Percentiles rank a stretch among this genome's conserved stretches.
Evolutionary conservation across 768 basidiomycete species (phyloP).

Genomic region (Amanita exitialis): DNA sequence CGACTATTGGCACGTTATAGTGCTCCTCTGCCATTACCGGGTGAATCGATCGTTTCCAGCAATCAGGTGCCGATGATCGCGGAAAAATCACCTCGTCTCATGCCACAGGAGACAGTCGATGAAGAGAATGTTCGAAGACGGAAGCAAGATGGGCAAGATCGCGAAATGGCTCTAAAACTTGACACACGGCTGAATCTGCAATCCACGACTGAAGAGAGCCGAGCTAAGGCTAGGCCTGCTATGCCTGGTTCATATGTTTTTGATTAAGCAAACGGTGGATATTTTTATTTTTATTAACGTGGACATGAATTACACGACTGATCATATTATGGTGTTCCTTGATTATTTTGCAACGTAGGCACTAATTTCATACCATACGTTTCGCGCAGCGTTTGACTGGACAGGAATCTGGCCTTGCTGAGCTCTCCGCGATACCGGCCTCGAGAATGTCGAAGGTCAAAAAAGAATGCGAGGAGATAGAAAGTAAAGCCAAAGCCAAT

Average conservation of each 20-base stretch:
- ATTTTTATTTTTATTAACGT: too few relatives aligned
- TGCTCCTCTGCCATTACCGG: neutral
- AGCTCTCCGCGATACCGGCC: conserved; percentile 40
- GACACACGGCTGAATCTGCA: too few relatives aligned
- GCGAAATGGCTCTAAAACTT: too few relatives aligned
- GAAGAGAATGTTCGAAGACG: neutral
- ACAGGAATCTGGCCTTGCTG: conserved; percentile 18
- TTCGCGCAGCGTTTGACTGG: conserved; percentile 5
- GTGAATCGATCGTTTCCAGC: too few relatives aligned
- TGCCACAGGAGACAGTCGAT: neutral
- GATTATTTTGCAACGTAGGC: neutral
- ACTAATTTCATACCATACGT: conserved; percentile 1
- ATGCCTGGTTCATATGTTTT: too few relatives aligned
- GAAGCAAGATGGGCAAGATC: too few relatives aligned
- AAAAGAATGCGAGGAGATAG: conserved; percentile 64
- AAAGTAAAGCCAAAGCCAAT: conserved; percentile 67
- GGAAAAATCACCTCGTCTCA: neutral
- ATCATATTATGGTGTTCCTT: neutral
- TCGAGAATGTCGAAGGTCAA: conserved; percentile 56
- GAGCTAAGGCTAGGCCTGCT: too few relatives aligned
- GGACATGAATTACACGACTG: neutral
- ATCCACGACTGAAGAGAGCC: too few relatives aligned
- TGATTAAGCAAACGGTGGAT: too few relatives aligned
- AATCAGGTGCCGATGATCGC: neutral
- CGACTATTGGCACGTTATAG: neutral